Evolutionary conservation across 805 yeast species (phyloP), one percentile per base, ranked within the genome.

Genomic region (Yamadazyma kitorensis): DNA sequence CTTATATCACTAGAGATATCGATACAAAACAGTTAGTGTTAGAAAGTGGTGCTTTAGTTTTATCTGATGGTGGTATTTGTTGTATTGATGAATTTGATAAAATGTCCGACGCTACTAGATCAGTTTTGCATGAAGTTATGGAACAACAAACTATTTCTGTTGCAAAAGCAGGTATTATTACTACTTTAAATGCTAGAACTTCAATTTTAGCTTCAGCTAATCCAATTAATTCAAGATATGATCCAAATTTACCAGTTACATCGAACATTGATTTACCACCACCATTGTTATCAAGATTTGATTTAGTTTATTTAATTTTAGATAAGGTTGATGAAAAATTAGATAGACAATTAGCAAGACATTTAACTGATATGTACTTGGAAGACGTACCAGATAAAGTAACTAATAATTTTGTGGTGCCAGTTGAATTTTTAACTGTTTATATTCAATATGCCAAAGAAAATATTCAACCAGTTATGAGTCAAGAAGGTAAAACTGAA

Each of bases 81-180:
- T 93, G 98, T 64, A 93, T 93, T 56, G 98, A 93, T 68, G 98
- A 93, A 69, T 93, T 91, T 55, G 98, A 93, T 64, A 93, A 93
- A 62, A 93, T 93, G 98, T 76, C 83, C 35, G 98, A 93, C 48
- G 66, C 94, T 2, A 91, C 98, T 0, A 71, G 98, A 52, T 87
- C 96, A 6, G 98, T 93, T 8, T 68, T 93, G 34, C 98, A 93
- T 57, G 98, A 93, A 70, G 98, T 93, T 8, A 93, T 93, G 98
- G 98, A 93, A 66, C 98, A 93, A 58, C 98, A 93, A 60, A 93
- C 98, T 1, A 93, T 93, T 27, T 88, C 97, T 7, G 87, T 93
- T 52, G 98, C 98, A 20, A 93, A 93, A 54, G 98, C 98, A 1
- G 98, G 98, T 40, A 93, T 93, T 53, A 93, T 93, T 51, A 93